These are phyloP conservation scores for Thielaviopsis populi DNA, from an alignment of 2,329 filamentous ascomycete genomes.

Conservation along the genomic window DNA sequence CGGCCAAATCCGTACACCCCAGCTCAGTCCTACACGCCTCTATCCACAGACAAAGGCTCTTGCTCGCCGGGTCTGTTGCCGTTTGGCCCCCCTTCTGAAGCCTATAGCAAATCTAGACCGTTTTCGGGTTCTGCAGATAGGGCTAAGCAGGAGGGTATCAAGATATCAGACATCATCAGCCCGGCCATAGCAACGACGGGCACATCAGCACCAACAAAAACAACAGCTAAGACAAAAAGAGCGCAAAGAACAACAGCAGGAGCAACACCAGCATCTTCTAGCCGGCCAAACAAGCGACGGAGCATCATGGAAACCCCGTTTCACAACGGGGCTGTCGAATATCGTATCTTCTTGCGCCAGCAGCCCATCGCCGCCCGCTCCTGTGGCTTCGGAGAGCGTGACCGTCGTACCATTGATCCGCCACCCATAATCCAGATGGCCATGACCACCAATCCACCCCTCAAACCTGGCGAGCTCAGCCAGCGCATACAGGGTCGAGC, in stretches of 20 bases:
- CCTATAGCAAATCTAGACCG: neutral
- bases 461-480: conserved; percentile 34
- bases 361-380: conserved; percentile 65
- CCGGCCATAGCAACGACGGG: neutral
- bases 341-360: conserved; percentile 50
- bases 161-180: conserved; percentile 19
- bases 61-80: neutral
- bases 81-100: neutral
- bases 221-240: neutral
- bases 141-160: conserved; percentile 18
- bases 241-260: neutral
- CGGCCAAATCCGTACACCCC: conserved; percentile 5
- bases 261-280: neutral
- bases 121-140: neutral
- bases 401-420: conserved; percentile 68
- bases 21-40: conserved; percentile 6
- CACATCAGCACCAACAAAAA: neutral
- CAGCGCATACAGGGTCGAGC: conserved; percentile 34
- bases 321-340: conserved; percentile 20
- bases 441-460: conserved; percentile 42
- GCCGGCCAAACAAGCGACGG: neutral
- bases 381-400: conserved; percentile 70
- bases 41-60: neutral
- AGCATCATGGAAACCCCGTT: neutral
- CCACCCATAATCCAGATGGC: conserved; percentile 66